Evolutionary conservation across 129 eudicot species (phyloP), one percentile per base, ranked within the genome.

Genomic region (Arctium minus): DNA sequence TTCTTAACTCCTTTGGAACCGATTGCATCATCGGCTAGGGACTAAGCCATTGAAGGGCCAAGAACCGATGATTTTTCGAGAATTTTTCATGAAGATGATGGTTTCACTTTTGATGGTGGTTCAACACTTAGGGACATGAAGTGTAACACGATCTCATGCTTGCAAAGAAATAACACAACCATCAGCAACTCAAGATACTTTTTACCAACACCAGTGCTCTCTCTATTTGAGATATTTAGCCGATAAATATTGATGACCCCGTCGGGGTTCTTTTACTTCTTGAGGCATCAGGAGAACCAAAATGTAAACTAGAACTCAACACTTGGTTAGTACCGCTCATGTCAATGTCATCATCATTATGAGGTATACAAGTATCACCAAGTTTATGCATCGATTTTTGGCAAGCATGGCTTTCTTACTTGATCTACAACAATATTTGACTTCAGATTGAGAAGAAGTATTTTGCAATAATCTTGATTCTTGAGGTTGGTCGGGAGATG

Each of bases 321-420:
- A 78, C 91, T 83, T 89, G 97, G 82, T 94, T 97, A 32, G 94
- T 88, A 40, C 97, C 97, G 87, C 98, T 94, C 93, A 93, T 88
- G 67, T 93, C 88, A 79, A 93, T 85, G 80, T 89, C 98, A 62
- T 96, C 98, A 86, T 96, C 99, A 83, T 86, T 89, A 31, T 80
- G 88, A 32, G 90, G 81, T 92, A 82, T 48, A 73, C 84, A 88
- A 39, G 83, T 81, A 70, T 90, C 99, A 70, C 89, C 92, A 22
- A 65, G 82, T 86, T 93, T 96, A 60, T 89, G 90, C 81, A 83
- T 89, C 8, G 95, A 91, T 76, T 89, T 96, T 79, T 93, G 99
- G 32, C 96, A 91, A 33, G 89, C 94, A 30, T 96, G 96, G 98
- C 94, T 86, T 96, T 96, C 85, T 90, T 96, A 82, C 94, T 87